Percentiles rank a stretch among this genome's conserved stretches.
Conservation (phyloP, 495 filamentous ascomycete genomes). For the Echria macrotheca region DNA sequence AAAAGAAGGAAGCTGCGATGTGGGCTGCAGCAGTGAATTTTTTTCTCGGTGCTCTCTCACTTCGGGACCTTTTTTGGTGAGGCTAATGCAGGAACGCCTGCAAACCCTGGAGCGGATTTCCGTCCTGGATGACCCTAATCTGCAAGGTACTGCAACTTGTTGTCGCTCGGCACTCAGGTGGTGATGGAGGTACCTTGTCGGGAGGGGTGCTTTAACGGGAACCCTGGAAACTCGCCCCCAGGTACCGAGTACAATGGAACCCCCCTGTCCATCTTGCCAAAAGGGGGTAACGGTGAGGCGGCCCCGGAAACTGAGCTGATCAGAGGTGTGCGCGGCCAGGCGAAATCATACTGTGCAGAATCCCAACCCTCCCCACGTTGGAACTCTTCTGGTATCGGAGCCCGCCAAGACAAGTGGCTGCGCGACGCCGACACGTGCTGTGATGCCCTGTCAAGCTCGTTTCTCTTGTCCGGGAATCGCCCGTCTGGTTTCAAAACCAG, state of each 20-base stretch:
- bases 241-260: not conserved
- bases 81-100: conserved; percentile 17
- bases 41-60: not conserved
- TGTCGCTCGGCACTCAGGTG: conserved; percentile 1
- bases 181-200: conserved; percentile 3
- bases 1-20: conserved; percentile 9
- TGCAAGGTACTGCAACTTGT: conserved; percentile 6
- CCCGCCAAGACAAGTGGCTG: conserved; percentile 10
- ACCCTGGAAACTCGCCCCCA: conserved; percentile 1
- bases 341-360: not conserved
- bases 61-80: conserved; percentile 3
- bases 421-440: too few species aligned
- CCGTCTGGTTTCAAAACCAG: too few species aligned
- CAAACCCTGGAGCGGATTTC: not conserved
- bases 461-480: too few species aligned
- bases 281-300: not conserved
- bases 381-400: not conserved
- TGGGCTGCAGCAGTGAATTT: not conserved
- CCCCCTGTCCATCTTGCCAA: not conserved
- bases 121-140: not conserved
- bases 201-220: conserved; percentile 11
- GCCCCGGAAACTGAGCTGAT: not conserved
- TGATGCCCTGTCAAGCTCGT: too few species aligned
- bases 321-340: not conserved
- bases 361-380: not conserved